phyloP scores from a whole-genome alignment of 2,329 filamentous ascomycete species.

The Furcasterigmium sp. region DNA sequence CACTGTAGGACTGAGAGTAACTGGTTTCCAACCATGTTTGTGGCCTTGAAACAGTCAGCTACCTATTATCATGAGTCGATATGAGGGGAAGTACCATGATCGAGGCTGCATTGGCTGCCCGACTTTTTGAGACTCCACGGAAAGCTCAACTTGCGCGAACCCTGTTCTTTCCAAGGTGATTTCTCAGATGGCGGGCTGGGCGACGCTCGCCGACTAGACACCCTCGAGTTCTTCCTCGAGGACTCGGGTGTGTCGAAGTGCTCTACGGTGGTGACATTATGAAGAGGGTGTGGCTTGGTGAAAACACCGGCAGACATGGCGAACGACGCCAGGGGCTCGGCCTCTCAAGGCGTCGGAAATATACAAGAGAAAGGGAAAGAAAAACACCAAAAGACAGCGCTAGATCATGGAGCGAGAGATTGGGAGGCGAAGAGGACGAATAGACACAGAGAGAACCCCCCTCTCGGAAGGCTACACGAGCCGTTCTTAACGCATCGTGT shows the following conservation, averaged over 20 bases:
- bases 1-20: slow-evolving; percentile 27
- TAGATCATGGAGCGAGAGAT: too few relatives aligned
- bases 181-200: background rate
- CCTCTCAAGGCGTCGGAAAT: too few relatives aligned
- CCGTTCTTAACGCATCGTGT: too few relatives aligned
- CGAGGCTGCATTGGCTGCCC: background rate
- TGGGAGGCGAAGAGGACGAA: too few relatives aligned
- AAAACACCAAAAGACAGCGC: too few relatives aligned
- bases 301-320: too few relatives aligned
- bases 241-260: too few relatives aligned
- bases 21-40: slow-evolving; percentile 28
- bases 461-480: background rate
- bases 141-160: background rate
- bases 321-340: too few relatives aligned
- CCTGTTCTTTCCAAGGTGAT: background rate
- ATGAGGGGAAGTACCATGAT: background rate
- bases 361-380: too few relatives aligned
- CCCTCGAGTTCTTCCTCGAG: background rate
- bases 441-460: background rate
- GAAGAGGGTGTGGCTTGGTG: too few relatives aligned
- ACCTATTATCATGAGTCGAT: background rate
- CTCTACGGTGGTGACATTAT: too few relatives aligned
- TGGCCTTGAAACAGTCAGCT: background rate
- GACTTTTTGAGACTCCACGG: background rate
- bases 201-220: background rate